phyloP scores from a whole-genome alignment of 2,329 filamentous ascomycete genomes.

The Fonsecaea pedrosoi region DNA sequence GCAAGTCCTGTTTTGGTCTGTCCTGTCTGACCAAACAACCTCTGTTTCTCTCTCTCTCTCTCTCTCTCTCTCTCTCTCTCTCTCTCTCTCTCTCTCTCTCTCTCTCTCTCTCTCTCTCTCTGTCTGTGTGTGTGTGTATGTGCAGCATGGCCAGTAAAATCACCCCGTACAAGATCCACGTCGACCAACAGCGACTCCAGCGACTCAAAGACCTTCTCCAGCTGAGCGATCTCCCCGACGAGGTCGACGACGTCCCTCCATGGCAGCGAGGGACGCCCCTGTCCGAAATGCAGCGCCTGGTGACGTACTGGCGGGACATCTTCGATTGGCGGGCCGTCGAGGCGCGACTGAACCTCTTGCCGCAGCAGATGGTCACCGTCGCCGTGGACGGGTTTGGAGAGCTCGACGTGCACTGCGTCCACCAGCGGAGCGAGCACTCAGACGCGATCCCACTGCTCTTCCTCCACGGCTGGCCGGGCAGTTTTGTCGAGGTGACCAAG shows the following conservation, averaged over 20 bases:
- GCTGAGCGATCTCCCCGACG: constrained; percentile 54
- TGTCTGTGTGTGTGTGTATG: too few species aligned
- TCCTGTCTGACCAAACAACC: too few species aligned
- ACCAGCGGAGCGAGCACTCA: constrained; percentile 59
- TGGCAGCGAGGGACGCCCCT: constrained; percentile 68
- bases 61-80: too few species aligned
- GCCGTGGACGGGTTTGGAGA: constrained; percentile 64
- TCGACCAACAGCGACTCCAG: constrained; percentile 60
- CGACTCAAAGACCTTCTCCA: constrained; percentile 62
- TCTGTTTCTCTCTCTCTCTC: too few species aligned
- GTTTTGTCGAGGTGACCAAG: constrained; percentile 71
- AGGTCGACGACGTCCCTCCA: constrained; percentile 51
- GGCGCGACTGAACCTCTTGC: constrained; percentile 61
- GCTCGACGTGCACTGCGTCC: constrained; percentile 69
- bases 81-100: too few species aligned
- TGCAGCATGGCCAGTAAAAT: not conserved
- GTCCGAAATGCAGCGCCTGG: constrained; percentile 65
- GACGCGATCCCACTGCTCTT: constrained; percentile 70
- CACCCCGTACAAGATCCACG: constrained; percentile 55
- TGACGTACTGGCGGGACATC: constrained; percentile 61
- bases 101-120: too few species aligned
- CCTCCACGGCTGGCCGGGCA: constrained; percentile 72
- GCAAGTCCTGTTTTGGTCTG: too few species aligned
- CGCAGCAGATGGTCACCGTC: constrained; percentile 60
- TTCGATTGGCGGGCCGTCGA: constrained; percentile 64